These are phyloP conservation scores for Fonsecaea pedrosoi DNA, from an alignment of 2,329 filamentous ascomycete genomes.

Conservation along the genomic window DNA sequence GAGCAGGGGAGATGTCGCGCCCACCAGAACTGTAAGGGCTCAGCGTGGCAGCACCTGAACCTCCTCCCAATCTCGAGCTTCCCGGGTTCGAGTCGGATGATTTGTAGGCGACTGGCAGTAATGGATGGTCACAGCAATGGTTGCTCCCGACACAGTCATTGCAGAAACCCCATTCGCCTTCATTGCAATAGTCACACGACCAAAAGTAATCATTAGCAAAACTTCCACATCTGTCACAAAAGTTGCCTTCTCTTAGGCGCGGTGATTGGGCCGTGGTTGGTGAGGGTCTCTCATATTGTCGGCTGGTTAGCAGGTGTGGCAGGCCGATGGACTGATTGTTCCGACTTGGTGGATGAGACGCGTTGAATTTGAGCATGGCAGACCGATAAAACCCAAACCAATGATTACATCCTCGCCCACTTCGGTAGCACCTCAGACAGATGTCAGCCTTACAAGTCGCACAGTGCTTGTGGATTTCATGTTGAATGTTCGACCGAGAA, in stretches of 20 bases:
- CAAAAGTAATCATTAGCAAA: constrained; percentile 86
- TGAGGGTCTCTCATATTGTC: constrained; percentile 50
- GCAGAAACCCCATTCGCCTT: constrained; percentile 95
- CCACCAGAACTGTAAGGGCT: constrained; percentile 28
- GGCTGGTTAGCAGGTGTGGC: constrained; percentile 61
- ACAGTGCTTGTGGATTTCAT: constrained; percentile 87
- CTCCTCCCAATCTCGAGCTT: constrained; percentile 10
- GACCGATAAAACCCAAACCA: constrained; percentile 87
- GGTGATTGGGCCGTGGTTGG: constrained; percentile 42
- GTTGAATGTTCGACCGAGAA: constrained; percentile 74
- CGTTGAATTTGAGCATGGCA: constrained; percentile 72
- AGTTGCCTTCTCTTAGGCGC: constrained; percentile 78
- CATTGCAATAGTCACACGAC: constrained; percentile 85
- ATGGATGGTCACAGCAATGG: constrained; percentile 77
- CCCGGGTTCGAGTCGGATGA: constrained; percentile 41
- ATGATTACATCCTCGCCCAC: constrained; percentile 76
- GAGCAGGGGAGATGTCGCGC: constrained; percentile 32
- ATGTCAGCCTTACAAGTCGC: constrained; percentile 72
- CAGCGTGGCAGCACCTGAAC: constrained; percentile 21
- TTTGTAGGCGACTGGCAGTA: constrained; percentile 75
- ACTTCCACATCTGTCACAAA: constrained; percentile 77
- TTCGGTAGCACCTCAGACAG: constrained; percentile 80
- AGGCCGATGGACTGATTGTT: constrained; percentile 53
- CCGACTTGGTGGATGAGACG: constrained; percentile 51
- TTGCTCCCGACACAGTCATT: constrained; percentile 85